Evolutionary conservation across 306 rosid genomes (phyloP), one percentile per base, ranked within the genome.

Genomic region (Prinsepia uniflora): DNA sequence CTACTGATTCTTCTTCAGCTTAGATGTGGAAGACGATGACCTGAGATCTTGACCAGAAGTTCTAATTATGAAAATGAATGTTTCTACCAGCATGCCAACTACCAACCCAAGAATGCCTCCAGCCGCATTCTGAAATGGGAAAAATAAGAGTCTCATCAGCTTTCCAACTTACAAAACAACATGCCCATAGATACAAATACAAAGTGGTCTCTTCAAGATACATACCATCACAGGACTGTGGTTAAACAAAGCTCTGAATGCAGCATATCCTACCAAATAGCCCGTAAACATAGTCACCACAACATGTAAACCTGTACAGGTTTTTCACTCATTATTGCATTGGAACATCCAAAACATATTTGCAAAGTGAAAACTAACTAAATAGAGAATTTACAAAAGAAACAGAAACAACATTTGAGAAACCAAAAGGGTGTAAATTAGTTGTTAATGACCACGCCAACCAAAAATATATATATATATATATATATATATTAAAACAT

Each of bases 51-150:
- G 73, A 65, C 64, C 76, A 41, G 85, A 76, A 41, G 81, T 70
- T 84, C 82, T 81, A 48, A 83, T 83, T 72, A 92, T 92, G 88
- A 90, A 92, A 80, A 90, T 92, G 82, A 92, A 85, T 65, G 98
- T 88, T 74, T 92, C 96, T 41, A 93, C 93, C n/a, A 93, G 86
- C 98, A 90, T 85, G 81, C 86, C 93, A 56, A 82, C 85, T 42
- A 88, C 90, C 83, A 90, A 80, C 76, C 98, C 96, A 14, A 90
- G 86, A 75, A 88, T 82, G 61, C 98, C 96, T 80, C 98, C 96
- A 63, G 96, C 91, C 76, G 96, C 90, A 84, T 87, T 92, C 93
- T 92, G 89, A 71, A 10, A 68, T 11, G 71, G 42, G 54, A 22
- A 67, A 76, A 36, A 59, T 54, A 36, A 4, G 20, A 54, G 57